Base-by-base conservation (phyloP, 345 rosid genomes). In the Physaria fendleri region DNA sequence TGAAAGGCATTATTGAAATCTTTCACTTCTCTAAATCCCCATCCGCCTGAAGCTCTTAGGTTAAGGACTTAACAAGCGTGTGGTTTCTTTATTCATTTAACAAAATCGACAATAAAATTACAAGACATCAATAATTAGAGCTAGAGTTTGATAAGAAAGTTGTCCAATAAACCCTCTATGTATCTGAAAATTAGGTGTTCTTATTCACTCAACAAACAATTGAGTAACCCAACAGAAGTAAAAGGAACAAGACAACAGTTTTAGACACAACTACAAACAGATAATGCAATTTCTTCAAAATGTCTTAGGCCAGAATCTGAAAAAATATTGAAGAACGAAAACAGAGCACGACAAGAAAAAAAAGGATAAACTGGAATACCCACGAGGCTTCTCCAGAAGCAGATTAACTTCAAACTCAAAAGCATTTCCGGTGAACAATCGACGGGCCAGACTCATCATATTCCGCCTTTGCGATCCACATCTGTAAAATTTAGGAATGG, bases 401-500 rank as follows among this genome's bases (percentile, higher is more conserved):
- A 64, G 44, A 53, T 42, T 53, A 23, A 64, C 69, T 24, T 65
- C 46, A 34, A 55, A 40, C 72, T 83, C 78, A 88, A 81, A 89
- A 89, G 82, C 97, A 89, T 59, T 89, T 85, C 72, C 95, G 75
- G 67, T 89, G 97, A 57, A 89, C 95, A 18, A 88, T 88, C 8
- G 96, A 85, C 45, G 94, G 91, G 10, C 96, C 90, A 1, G 96
- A 85, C 65, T 88, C 96, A 35, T 88, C 96, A 16, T 85, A 88
- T 71, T 87, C 95, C 2, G 88, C 88, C 82, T 87, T 87, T 0
- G 95, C 85, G 43, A 87, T 84, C 95, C 92, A 87, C 92, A 87
- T 87, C 89, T 84, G 77, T 70, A 66, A 43, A 52, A 45, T 1
- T 33, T 4, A 7, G 2, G 24, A 29, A 30, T 21, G 2, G 4